A percentile compares a stretch with the other conserved stretches of the same genome.
Evolutionary conservation across 441 rosid species (phyloP).

Genomic region (Pelargonium australe): DNA sequence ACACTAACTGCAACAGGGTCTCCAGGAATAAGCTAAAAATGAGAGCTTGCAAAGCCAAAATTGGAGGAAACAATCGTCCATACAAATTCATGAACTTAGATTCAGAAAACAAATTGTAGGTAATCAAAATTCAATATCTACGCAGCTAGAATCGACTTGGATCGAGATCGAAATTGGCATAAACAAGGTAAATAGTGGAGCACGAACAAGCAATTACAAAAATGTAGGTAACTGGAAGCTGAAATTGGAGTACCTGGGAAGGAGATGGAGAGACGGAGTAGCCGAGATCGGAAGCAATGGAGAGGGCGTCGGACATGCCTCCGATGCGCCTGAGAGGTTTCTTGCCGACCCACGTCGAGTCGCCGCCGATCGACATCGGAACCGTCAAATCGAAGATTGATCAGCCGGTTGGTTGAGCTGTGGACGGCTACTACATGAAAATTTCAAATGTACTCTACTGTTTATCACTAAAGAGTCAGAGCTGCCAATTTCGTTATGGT

Average conservation of each 20-base stretch:
- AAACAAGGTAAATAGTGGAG: neutral
- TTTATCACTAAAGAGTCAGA: too few relatives aligned
- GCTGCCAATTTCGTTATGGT: too few relatives aligned
- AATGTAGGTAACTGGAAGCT: neutral
- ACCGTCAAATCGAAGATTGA: neutral
- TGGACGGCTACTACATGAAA: too few relatives aligned
- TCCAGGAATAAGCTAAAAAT: neutral
- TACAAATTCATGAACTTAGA: neutral
- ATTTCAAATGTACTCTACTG: too few relatives aligned
- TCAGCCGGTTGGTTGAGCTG: too few relatives aligned
- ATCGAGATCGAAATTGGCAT: neutral
- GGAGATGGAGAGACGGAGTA: slow-evolving; percentile 70
- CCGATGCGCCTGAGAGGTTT: slow-evolving; percentile 86
- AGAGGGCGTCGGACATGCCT: slow-evolving; percentile 94
- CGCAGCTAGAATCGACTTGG: neutral
- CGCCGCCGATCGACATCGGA: slow-evolving; percentile 65
- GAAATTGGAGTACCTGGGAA: slow-evolving; percentile 41
- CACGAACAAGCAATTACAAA: neutral
- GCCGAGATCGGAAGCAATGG: slow-evolving; percentile 93
- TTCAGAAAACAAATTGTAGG: too few relatives aligned
- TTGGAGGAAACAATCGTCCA: neutral
- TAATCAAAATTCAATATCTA: too few relatives aligned
- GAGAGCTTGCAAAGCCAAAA: neutral
- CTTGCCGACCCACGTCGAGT: slow-evolving; percentile 86
- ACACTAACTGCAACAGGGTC: neutral